Percentiles rank a stretch among this genome's conserved stretches.
Evolutionary conservation across 2,329 filamentous ascomycete species (phyloP).

Genomic region (Arthroderma sp.): DNA sequence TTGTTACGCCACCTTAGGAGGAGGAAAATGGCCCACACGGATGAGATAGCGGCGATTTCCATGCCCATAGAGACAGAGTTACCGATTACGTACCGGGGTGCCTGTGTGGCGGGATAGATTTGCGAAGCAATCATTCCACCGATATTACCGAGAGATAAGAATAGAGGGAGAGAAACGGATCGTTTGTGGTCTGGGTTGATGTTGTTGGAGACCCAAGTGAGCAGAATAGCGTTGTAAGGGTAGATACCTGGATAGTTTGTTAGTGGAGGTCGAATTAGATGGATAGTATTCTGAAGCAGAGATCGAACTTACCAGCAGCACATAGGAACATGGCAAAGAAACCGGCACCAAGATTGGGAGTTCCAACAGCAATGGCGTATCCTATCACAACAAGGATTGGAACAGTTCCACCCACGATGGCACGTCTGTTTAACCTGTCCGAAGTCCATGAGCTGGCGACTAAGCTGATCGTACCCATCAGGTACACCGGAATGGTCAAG

Average conservation of each 20-base stretch:
- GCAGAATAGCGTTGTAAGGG: conserved; percentile 13
- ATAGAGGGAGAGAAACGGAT: conserved; percentile 33
- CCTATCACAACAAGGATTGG: conserved; percentile 20
- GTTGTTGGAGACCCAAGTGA: conserved; percentile 38
- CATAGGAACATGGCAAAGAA: conserved; percentile 40
- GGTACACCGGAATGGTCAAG: conserved; percentile 44
- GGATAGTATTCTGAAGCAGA: not conserved
- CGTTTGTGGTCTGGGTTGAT: conserved; percentile 36
- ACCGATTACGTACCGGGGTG: conserved; percentile 24
- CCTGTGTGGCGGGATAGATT: conserved; percentile 28
- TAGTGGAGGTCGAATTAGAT: conserved; percentile 6
- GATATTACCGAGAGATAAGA: conserved; percentile 36
- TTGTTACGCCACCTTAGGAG: conserved; percentile 17
- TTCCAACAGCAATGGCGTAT: conserved; percentile 22
- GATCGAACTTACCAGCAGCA: conserved; percentile 7
- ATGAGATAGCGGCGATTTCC: conserved; percentile 13
- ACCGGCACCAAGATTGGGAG: conserved; percentile 30
- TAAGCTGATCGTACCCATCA: conserved; percentile 36
- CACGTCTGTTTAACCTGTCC: conserved; percentile 8
- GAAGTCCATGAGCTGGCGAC: conserved; percentile 34
- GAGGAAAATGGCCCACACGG: conserved; percentile 15
- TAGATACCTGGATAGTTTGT: conserved; percentile 13
- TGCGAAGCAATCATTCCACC: conserved; percentile 38
- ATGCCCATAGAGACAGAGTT: conserved; percentile 28
- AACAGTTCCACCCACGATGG: conserved; percentile 17